phyloP scores from a whole-genome alignment of 805 yeast species.

The Tetrapisispora taiwanensis region DNA sequence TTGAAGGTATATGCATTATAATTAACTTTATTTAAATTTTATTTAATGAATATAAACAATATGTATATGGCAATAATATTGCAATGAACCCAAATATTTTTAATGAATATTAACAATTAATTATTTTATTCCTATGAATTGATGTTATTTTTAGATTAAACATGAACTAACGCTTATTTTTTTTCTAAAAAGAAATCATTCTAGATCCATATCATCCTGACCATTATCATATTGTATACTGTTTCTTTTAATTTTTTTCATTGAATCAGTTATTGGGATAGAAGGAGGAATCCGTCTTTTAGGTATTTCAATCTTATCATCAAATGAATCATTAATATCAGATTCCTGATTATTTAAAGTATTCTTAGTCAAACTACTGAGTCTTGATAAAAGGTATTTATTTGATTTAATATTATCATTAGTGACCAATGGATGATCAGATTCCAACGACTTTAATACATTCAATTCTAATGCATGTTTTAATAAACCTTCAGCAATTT shows the following conservation, averaged over 20 bases:
- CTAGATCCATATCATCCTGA: constrained; percentile 4
- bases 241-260: background rate
- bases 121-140: no score
- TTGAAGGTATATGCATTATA: background rate
- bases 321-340: background rate
- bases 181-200: background rate
- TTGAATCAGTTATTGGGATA: background rate
- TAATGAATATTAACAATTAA: no score
- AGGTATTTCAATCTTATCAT: background rate
- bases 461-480: constrained; percentile 68
- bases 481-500: constrained; percentile 73
- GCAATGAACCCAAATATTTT: no score
- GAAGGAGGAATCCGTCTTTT: constrained; percentile 1
- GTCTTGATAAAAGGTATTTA: background rate
- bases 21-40: background rate
- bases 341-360: background rate
- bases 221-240: background rate
- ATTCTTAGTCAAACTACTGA: background rate
- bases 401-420: constrained; percentile 10
- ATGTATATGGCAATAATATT: no score
- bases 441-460: constrained; percentile 20
- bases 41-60: no score
- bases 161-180: no score
- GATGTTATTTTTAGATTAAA: no score
- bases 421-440: constrained; percentile 24